phyloP scores from a whole-genome alignment of 768 basidiomycete genomes.

The Termitomyces sp. region DNA sequence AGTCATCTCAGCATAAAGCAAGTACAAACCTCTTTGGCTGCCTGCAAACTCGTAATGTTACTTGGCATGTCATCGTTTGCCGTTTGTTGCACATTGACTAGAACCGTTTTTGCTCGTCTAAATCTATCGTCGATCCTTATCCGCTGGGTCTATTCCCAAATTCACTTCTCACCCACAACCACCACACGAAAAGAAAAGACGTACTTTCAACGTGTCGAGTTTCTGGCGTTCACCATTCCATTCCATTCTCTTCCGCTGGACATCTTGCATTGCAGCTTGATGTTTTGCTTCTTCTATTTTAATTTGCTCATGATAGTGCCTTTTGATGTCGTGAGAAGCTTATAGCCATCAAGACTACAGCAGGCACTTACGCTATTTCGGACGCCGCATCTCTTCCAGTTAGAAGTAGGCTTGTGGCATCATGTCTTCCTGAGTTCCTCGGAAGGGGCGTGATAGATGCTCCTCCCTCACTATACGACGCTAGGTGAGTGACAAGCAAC shows the following conservation, averaged over 20 bases:
- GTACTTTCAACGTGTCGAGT: slow-evolving; percentile 28
- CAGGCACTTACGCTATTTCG: slow-evolving; percentile 38
- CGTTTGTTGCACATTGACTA: slow-evolving; percentile 46
- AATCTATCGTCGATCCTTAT: slow-evolving; percentile 6
- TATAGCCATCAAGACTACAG: neutral
- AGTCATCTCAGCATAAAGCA: neutral
- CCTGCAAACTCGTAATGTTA: slow-evolving; percentile 50
- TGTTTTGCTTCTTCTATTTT: slow-evolving; percentile 32
- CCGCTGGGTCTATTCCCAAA: slow-evolving; percentile 21
- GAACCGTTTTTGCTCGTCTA: slow-evolving; percentile 16
- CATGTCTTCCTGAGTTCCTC: slow-evolving; percentile 15
- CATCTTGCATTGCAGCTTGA: slow-evolving; percentile 19
- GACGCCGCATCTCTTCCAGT: slow-evolving; percentile 43
- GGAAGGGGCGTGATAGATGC: slow-evolving; percentile 40
- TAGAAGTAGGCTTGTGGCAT: slow-evolving; percentile 44
- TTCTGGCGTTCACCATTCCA: slow-evolving; percentile 23
- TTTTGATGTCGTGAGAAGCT: slow-evolving; percentile 15
- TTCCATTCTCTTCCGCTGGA: slow-evolving; percentile 20
- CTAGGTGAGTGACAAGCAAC: neutral
- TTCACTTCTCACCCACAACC: neutral
- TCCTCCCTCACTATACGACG: slow-evolving; percentile 56
- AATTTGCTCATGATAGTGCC: slow-evolving; percentile 40
- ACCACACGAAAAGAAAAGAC: neutral
- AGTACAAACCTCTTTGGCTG: slow-evolving; percentile 42
- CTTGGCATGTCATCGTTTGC: slow-evolving; percentile 66